Base-by-base conservation (phyloP, 2,329 filamentous ascomycete genomes). In the Aulographum hederae region DNA sequence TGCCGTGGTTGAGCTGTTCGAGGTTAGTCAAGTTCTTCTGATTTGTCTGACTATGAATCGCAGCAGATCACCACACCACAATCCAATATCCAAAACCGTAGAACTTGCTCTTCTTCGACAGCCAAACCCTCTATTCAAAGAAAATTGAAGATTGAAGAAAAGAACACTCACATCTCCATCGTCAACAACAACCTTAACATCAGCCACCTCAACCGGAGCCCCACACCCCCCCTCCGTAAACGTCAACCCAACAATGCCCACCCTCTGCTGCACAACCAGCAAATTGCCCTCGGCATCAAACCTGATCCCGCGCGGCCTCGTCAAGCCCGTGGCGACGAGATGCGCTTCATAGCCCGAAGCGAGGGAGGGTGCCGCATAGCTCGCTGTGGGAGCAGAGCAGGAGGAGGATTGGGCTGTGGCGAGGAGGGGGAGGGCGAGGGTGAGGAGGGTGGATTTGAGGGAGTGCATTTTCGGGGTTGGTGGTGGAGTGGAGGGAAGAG, bases 1-100 rank as follows among this genome's bases (percentile, higher is more conserved):
- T 58, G 18, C 64, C 64, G 41, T 68, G 64, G 37, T 68, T 69
- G 18, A 63, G 41, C 44, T 55, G 34, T 8, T 8, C 8, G 21
- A 25, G n/a, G 21, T n/a, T n/a, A n/a, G n/a, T n/a, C n/a, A n/a
- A n/a, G n/a, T n/a, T n/a, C n/a, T n/a, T 28, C 25, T 5, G n/a
- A 26, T 26, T 18, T n/a, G 5, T 6, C 18, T 6, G 3, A 17
- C 28, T 19, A 35, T 18, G 8, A 10, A 16, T 29, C n/a, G n/a
- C 12, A 18, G 17, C 13, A 11, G 12, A 17, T 33, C 19, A 33
- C 23, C 18, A 33, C 13, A 16, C 11, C n/a, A 8, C 21, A 25
- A 25, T 25, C n/a, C 21, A 8, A 25, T n/a, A 25, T 25, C 8
- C 21, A 25, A 25, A n/a, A n/a, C 21, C n/a, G 8, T 8, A n/a